Conservation (phyloP, 140 eudicot species). For the Eryngium alpinum region DNA sequence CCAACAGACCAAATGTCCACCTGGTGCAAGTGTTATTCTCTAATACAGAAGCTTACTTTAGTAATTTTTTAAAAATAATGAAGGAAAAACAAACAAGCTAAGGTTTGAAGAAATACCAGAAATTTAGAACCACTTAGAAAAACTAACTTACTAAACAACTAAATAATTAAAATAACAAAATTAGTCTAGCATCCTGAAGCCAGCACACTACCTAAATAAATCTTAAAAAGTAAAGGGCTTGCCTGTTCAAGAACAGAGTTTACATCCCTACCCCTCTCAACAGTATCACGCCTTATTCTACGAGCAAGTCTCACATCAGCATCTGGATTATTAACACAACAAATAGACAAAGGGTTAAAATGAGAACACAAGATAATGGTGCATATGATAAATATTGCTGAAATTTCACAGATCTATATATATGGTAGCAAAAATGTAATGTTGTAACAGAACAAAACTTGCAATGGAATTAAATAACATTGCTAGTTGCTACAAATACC, state of each 20-base stretch:
- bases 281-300: constrained; percentile 91
- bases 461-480: too few species aligned
- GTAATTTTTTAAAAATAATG: too few species aligned
- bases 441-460: neutral
- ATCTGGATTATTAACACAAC: constrained; percentile 37
- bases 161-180: too few species aligned
- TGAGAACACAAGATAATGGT: neutral
- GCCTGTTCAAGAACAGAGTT: constrained; percentile 84
- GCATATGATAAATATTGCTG: neutral
- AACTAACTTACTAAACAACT: too few species aligned
- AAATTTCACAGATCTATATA: neutral
- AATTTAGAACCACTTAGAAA: too few species aligned
- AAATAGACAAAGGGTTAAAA: neutral
- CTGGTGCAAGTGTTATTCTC: neutral
- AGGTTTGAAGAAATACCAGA: too few species aligned
- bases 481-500: too few species aligned
- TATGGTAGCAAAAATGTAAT: neutral
- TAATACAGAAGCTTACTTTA: too few species aligned
- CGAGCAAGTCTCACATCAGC: constrained; percentile 96
- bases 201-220: constrained; percentile 7
- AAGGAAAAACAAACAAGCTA: too few species aligned
- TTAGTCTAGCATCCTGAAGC: neutral
- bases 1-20: too few species aligned
- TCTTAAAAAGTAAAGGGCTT: constrained; percentile 20
- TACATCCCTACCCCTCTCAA: constrained; percentile 77